These are phyloP conservation scores for Plasmodium inui DNA, from an alignment of 169 alveolate genomes.

Conservation along the genomic window DNA sequence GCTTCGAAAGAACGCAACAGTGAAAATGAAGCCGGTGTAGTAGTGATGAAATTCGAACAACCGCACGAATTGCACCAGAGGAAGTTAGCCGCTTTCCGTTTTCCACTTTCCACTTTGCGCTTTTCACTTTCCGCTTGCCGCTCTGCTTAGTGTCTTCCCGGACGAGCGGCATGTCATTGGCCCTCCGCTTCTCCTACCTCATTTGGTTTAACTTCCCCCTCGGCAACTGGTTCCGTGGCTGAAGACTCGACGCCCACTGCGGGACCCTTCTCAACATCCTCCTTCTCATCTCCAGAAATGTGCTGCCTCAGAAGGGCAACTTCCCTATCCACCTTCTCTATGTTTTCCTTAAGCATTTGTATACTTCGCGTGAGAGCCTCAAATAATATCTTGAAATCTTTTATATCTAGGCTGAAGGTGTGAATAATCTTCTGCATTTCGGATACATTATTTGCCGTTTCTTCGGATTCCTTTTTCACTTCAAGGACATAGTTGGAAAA, in stretches of 20 bases:
- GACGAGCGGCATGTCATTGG: neutral
- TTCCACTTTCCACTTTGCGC: too few species aligned
- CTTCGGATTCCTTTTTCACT: constrained; percentile 61
- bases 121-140: too few species aligned
- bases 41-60: neutral
- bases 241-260: neutral
- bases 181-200: neutral
- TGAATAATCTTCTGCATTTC: constrained; percentile 71
- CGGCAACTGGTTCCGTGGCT: neutral
- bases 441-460: constrained; percentile 62
- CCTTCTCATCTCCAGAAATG: neutral
- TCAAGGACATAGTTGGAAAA: constrained; percentile 41
- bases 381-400: constrained; percentile 67
- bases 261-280: neutral
- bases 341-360: constrained; percentile 34
- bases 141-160: neutral
- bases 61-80: neutral
- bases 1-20: neutral
- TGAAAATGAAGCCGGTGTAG: neutral
- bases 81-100: neutral
- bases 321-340: constrained; percentile 31
- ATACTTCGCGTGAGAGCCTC: constrained; percentile 64
- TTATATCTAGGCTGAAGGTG: constrained; percentile 52
- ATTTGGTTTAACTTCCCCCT: neutral
- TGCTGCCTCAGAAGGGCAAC: constrained; percentile 7